Conservation (phyloP, 164 flowering plant genomes). For the Vitis cinerea region DNA sequence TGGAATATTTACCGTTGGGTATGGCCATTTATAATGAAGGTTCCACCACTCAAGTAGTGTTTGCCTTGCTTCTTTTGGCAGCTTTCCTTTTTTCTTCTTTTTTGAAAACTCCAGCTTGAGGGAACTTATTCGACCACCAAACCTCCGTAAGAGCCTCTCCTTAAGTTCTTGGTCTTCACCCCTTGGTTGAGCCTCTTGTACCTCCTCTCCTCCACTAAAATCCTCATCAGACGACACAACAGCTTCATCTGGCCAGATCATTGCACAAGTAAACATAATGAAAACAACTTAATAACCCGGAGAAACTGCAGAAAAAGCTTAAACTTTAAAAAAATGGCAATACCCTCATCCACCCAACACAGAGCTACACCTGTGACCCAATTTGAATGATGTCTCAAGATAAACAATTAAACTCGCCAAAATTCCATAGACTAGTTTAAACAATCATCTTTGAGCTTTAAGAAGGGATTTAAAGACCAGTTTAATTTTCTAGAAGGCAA, state of each 20-base stretch:
- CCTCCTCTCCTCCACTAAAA: slow-evolving; percentile 47
- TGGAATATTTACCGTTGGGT: slow-evolving; percentile 49
- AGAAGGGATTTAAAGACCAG: too few species aligned
- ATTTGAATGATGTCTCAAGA: too few species aligned
- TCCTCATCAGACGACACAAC: slow-evolving; percentile 50
- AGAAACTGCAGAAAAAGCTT: too few species aligned
- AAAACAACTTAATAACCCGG: too few species aligned
- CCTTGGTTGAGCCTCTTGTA: slow-evolving; percentile 28
- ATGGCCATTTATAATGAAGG: slow-evolving; percentile 63
- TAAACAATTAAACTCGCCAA: too few species aligned
- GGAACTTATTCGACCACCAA: slow-evolving; percentile 49
- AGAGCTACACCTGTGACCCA: too few species aligned
- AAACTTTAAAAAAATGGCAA: too few species aligned
- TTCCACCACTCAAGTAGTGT: slow-evolving; percentile 63
- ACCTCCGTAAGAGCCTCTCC: slow-evolving; percentile 42
- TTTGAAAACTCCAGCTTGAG: slow-evolving; percentile 63
- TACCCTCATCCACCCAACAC: too few species aligned
- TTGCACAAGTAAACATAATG: background rate
- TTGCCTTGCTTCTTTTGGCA: slow-evolving; percentile 63
- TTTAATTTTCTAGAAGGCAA: too few species aligned
- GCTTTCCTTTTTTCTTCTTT: slow-evolving; percentile 74
- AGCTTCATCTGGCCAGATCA: slow-evolving; percentile 36
- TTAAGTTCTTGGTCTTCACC: slow-evolving; percentile 48
- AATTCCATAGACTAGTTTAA: too few species aligned
- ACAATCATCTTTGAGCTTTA: too few species aligned